phyloP scores from a whole-genome alignment of 148 eudicot species.

The Linanthus parryae region DNA sequence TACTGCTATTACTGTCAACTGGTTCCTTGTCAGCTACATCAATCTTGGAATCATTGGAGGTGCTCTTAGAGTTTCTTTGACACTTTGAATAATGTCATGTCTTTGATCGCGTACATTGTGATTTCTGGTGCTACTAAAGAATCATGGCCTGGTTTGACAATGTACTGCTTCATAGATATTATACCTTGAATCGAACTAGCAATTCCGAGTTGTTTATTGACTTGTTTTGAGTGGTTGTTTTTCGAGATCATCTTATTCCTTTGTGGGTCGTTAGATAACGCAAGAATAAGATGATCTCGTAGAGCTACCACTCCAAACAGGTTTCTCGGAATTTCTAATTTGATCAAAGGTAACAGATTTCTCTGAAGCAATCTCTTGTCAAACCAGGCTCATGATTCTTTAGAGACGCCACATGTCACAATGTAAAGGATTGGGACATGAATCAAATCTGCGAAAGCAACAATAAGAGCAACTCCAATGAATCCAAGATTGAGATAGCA shows the following conservation, averaged over 20 bases:
- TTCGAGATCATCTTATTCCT: conserved; percentile 41
- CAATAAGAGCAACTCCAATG: conserved; percentile 40
- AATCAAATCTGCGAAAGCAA: conserved; percentile 27
- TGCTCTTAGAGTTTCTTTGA: conserved; percentile 38
- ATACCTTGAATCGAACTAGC: conserved; percentile 24
- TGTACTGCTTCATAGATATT: conserved; percentile 21
- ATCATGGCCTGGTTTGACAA: conserved; percentile 27
- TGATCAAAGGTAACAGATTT: conserved; percentile 27
- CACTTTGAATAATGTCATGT: conserved; percentile 24
- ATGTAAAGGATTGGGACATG: conserved; percentile 31
- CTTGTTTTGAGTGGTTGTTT: conserved; percentile 54
- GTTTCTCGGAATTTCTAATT: conserved; percentile 33
- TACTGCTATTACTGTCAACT: conserved; percentile 33
- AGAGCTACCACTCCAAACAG: conserved; percentile 54
- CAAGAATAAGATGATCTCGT: conserved; percentile 38
- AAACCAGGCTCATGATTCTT: conserved; percentile 33
- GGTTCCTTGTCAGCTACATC: conserved; percentile 22
- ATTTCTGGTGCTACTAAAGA: conserved; percentile 19
- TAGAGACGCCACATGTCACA: conserved; percentile 14
- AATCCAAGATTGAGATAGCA: conserved; percentile 30
- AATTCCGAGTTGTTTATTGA: conserved; percentile 27
- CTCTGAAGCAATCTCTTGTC: conserved; percentile 9
- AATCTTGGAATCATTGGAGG: conserved; percentile 38
- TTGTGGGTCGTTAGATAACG: conserved; percentile 34
- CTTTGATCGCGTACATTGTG: conserved; percentile 28